Base-by-base conservation (phyloP, 352 stramenopile genomes). In the Phytophthora hybrid region DNA sequence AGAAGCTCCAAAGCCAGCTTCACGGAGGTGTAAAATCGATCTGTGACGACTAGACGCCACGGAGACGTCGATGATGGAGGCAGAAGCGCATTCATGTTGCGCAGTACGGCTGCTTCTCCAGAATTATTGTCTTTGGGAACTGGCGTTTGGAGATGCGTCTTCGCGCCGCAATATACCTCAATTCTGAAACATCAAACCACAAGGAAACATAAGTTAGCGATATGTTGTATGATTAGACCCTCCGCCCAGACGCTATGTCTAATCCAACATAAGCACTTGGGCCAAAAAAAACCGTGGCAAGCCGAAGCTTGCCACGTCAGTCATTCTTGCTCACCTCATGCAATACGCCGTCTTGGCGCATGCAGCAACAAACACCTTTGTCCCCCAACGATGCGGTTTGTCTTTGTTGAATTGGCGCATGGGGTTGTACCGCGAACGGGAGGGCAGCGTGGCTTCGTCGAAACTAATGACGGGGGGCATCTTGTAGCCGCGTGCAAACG, bases 101-200 rank as follows among this genome's bases (percentile, higher is more conserved):
- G 37, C 13, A 69, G 39, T 11, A 69, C 51, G 5, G 59, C 59
- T 0, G 11, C 31, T 21, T 66, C 46, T 5, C 59, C 44, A 2
- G 59, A 21, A 18, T 66, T 58, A 18, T 66, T 66, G 31, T 58
- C 59, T 32, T 58, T 56, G 4, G 59, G 44, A 14, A 64, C 46
- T 9, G 59, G 46, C 4, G 59, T 47, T 14, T n/a, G 26, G 1
- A 65, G 29, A 9, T 63, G 37, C 1, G 58, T 44, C 23, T 54
- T 63, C 11, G 57, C 58, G 13, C 58, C 58, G 10, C 58, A 66
- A 29, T 58, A 66, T 16, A 58, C 29, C 31, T 51, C 46, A 9
- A 55, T 55, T 14, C 49, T 26, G 8, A 51, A 51, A 23, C 16
- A 13, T 16, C 10, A 8, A 51, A 51, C 5, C 44, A 11, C 37